phyloP scores from a whole-genome alignment of 2,329 filamentous ascomycete genomes.

The Fusarium mexicanum region DNA sequence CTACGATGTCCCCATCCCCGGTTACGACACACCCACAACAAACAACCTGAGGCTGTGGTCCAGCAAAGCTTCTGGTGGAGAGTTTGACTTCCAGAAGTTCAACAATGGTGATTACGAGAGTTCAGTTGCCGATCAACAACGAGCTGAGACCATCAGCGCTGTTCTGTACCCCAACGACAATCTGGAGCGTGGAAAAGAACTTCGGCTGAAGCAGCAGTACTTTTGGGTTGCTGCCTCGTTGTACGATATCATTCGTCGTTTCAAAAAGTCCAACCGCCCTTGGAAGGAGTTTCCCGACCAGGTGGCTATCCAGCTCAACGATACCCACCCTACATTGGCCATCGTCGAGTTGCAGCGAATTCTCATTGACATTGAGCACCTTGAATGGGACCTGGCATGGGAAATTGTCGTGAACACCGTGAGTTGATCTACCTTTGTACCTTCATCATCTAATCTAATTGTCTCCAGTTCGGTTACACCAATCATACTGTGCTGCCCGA shows the following conservation, averaged over 20 bases:
- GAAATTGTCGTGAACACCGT: constrained; percentile 75
- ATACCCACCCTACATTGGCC: constrained; percentile 95
- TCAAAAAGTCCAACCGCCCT: constrained; percentile 93
- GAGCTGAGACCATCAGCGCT: constrained; percentile 97
- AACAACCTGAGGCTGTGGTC: constrained; percentile 99
- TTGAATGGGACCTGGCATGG: constrained; percentile 96
- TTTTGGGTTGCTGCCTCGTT: constrained; percentile 99
- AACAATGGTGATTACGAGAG: constrained; percentile 98
- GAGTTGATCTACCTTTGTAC: constrained; percentile 45
- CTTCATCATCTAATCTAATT: constrained; percentile 29
- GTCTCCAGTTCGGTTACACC: constrained; percentile 84
- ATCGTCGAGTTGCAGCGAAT: constrained; percentile 97
- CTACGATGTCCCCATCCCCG: constrained; percentile 92
- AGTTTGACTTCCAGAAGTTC: constrained; percentile 99
- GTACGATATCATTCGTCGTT: constrained; percentile 94
- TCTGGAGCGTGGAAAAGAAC: constrained; percentile 93
- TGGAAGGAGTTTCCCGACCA: constrained; percentile 96
- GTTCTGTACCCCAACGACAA: constrained; percentile 98
- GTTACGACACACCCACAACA: constrained; percentile 87
- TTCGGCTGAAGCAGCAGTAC: constrained; percentile 98
- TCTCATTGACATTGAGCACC: constrained; percentile 85
- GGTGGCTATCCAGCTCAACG: constrained; percentile 96
- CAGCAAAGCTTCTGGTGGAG: constrained; percentile 94
- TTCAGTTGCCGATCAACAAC: constrained; percentile 97
- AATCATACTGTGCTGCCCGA: constrained; percentile 98